A percentile compares a stretch with the other conserved stretches of the same genome.
phyloP scores from a whole-genome alignment of 257 asterid species.

The Catharanthus roseus region DNA sequence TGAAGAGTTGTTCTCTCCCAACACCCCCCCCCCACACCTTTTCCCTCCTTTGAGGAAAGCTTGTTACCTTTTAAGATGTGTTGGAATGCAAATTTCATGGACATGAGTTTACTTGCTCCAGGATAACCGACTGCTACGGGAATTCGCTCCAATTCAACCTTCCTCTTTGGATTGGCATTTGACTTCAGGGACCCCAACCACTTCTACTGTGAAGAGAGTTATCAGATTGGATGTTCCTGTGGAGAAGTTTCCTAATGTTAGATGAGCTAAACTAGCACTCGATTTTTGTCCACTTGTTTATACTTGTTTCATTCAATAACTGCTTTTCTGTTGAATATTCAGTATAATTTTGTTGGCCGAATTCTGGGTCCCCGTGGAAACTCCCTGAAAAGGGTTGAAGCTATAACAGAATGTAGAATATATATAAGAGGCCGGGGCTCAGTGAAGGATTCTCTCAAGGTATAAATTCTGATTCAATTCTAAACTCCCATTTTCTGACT shows the following conservation, averaged over 20 bases:
- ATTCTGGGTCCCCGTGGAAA: slow-evolving; percentile 81
- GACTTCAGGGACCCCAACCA: slow-evolving; percentile 44
- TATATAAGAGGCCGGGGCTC: slow-evolving; percentile 77
- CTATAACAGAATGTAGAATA: slow-evolving; percentile 72
- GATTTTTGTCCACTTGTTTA: too few relatives aligned
- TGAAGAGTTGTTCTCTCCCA: too few relatives aligned
- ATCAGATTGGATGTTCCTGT: slow-evolving; percentile 73
- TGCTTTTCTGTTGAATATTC: slow-evolving; percentile 27
- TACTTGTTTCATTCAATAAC: neutral
- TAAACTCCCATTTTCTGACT: neutral
- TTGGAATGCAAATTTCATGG: slow-evolving; percentile 8
- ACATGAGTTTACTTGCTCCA: slow-evolving; percentile 23
- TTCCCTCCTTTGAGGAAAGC: neutral
- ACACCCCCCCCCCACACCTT: too few relatives aligned
- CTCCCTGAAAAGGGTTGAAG: slow-evolving; percentile 75
- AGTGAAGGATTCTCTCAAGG: slow-evolving; percentile 71
- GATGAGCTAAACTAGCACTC: slow-evolving; percentile 15
- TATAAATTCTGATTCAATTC: slow-evolving; percentile 17
- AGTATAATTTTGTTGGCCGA: slow-evolving; percentile 86
- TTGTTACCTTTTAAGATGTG: neutral
- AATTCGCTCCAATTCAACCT: slow-evolving; percentile 49
- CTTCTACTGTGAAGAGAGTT: slow-evolving; percentile 61
- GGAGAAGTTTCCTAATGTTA: slow-evolving; percentile 69
- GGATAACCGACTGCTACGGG: slow-evolving; percentile 60
- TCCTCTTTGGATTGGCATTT: slow-evolving; percentile 53